Base-by-base conservation (phyloP, 2,329 filamentous ascomycete genomes). In the Pseudopithomyces maydicus region DNA sequence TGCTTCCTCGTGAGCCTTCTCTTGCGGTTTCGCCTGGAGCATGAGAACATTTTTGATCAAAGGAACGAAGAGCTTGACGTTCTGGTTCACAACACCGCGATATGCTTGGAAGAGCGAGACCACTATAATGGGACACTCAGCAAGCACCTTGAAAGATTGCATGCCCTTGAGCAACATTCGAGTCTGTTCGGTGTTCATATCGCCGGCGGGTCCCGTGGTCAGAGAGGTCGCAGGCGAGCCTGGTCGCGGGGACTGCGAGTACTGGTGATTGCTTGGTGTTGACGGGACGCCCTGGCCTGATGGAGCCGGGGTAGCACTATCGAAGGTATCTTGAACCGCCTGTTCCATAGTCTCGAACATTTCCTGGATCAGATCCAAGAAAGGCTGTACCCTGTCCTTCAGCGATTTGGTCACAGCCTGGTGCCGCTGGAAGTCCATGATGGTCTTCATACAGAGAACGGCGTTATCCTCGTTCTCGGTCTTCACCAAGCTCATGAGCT, bases 401-500 rank as follows among this genome's bases (percentile, higher is more conserved):
- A 97, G 87, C 23, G 89, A 88, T 78, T 94, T 96, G 55, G 89
- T 86, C 38, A 41, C 38, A 17, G 38, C 38, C 77, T 98, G 94
- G 72, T 97, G 92, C 47, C 95, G 88, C 84, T 96, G 92, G 63
- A 98, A 89, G 73, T 99, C 95, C 81, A 97, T 97, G 50, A 96
- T 92, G 14, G 94, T 96, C 82, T 99, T 99, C 79, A 99, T 92
- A 74, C 94, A 97, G 61, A 99, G 81, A n/a, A 96, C 92, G 2
- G 94, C 95, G 82, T 99, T 99, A 62, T 99, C 95, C 78, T 99
- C 95, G 69, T 99, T 99, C 77, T 99, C 95, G 41, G 87, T 89
- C 65, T 89, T 88, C 57, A 98, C 92, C 56, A 99, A 81, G 53
- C 86, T 85, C 88, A 98, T 94, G 61, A 98, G 84, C 64, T 96